A percentile compares a stretch with the other conserved stretches of the same genome.
phyloP scores from a whole-genome alignment of 164 flowering plant genomes.

The Stephania japonica region DNA sequence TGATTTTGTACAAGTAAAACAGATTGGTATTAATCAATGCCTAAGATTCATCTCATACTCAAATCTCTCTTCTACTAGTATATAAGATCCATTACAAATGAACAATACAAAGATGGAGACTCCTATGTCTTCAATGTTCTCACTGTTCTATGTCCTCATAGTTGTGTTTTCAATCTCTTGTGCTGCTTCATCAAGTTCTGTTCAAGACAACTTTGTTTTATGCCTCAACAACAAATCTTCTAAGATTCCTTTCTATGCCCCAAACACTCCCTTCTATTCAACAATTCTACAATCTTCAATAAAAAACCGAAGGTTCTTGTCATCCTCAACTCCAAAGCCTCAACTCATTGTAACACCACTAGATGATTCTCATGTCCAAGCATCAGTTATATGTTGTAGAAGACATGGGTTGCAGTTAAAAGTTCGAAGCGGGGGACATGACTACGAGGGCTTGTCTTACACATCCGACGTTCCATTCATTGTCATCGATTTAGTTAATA shows the following conservation, averaged over 20 bases:
- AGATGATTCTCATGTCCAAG: slow-evolving; percentile 18
- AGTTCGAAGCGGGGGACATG: slow-evolving; percentile 48
- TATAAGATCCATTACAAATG: too few species aligned
- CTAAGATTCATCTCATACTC: too few species aligned
- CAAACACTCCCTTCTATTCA: neutral
- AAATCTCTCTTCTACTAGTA: too few species aligned
- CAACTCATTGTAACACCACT: neutral
- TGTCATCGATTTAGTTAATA: slow-evolving; percentile 30
- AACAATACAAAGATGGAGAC: neutral
- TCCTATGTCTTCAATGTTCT: neutral
- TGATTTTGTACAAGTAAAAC: too few species aligned
- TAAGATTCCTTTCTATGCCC: neutral
- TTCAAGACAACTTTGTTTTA: neutral
- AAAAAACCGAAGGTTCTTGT: slow-evolving; percentile 1
- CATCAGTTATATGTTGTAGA: slow-evolving; percentile 28
- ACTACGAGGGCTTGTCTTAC: slow-evolving; percentile 38
- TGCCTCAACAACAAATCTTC: neutral
- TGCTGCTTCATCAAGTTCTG: neutral
- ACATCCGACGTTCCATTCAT: slow-evolving; percentile 26
- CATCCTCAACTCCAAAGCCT: neutral
- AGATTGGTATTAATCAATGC: too few species aligned
- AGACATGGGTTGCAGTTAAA: slow-evolving; percentile 21
- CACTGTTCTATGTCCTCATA: neutral
- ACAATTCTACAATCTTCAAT: slow-evolving; percentile 1
- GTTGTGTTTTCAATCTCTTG: neutral